Base-by-base conservation (phyloP, 768 basidiomycete genomes). In the Pluteus cervinus region DNA sequence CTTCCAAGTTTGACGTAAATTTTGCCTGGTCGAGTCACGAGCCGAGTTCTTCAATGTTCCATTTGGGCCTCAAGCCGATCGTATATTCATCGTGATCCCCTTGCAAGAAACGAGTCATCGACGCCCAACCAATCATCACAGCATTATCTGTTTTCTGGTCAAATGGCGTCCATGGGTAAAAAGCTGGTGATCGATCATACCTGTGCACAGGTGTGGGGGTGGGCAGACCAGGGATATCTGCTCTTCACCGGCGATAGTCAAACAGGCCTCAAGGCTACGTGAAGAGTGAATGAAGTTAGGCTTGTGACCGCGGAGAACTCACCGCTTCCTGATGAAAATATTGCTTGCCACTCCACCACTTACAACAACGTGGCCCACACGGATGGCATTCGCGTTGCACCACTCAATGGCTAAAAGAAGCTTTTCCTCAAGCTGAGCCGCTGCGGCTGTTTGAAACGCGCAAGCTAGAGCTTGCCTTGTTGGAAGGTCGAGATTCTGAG, bases 341-440 rank as follows among this genome's bases (percentile, higher is more conserved):
- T 99, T 99, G 47, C 88, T 89, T 11, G 93, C 94, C 0, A 99
- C 94, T 2, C 94, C 94, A 0, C 94, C 94, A 41, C 89, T 90
- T 11, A 86, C 79, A 1, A 96, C 87, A 17, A 98, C 46, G 37
- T 81, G 66, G 8, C 55, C 57, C 3, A 87, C 59, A 6, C 49
- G 36, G 1, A 79, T 55, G n/a, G 61, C 69, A 16, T 66, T 49
- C 7, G 51, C 40, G 36, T 47, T 37, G 42, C 76, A 77, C 63
- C 56, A 62, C 16, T 60, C 49, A 25, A 80, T 44, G 1, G 66
- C 81, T 15, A 85, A 60, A 2, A 54, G 37, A 7, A 94, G 62
- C 60, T 93, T 96, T 30, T 78, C 74, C 49, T 79, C 79, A 0
- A 97, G 65, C 36, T 93, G 90, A 6, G 53, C 63, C 4, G 86